Evolutionary conservation across 768 basidiomycete genomes (phyloP), one percentile per base, ranked within the genome.

Genomic region (Hirschioporus abietinus): DNA sequence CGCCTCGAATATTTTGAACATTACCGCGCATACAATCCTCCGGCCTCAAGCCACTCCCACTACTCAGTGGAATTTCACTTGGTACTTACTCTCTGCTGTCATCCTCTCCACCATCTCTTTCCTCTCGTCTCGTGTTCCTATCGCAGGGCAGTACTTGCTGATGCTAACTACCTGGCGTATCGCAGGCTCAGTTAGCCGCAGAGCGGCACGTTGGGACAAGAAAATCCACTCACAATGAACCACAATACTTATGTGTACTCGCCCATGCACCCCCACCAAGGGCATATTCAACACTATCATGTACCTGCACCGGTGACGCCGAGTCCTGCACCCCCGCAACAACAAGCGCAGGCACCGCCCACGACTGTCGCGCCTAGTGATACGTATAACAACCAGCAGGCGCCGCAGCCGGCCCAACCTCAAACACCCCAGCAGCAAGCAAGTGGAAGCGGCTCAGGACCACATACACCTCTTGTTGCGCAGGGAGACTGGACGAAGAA

Each of bases 401-500:
- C 42, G 1, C 15, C 42, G 42, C 42, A 52, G 42, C 42, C 12
- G 4, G 42, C 42, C 12, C 42, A 52, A 52, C 42, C 42, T 52
- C 42, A 52, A 20, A 52, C 42, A 5, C 42, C 42, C 2, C 42
- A 52, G 20, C 42, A 52, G 42, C 42, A 52, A 52, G 42, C 42
- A 20, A 52, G 42, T 52, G 42, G 42, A 20, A 52, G 42, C 20
- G 42, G 42, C 3, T 52, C 42, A 52, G 42, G 42, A 52, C 42
- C 42, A 20, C 42, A 52, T 52, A 52, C 42, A 20, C 86, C 88
- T n/a, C 77, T 92, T 63, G 82, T 94, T 63, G 91, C 92, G 4
- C 88, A 86, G 23, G 92, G 91, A 9, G 91, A 93, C 75, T 94
- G 92, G 92, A 92, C 91, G 27, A 90, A 89, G 71, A 90, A 92